Evolutionary conservation across 2,329 filamentous ascomycete species (phyloP), one percentile per base, ranked within the genome.

Genomic region (Neofusicoccum ribis): DNA sequence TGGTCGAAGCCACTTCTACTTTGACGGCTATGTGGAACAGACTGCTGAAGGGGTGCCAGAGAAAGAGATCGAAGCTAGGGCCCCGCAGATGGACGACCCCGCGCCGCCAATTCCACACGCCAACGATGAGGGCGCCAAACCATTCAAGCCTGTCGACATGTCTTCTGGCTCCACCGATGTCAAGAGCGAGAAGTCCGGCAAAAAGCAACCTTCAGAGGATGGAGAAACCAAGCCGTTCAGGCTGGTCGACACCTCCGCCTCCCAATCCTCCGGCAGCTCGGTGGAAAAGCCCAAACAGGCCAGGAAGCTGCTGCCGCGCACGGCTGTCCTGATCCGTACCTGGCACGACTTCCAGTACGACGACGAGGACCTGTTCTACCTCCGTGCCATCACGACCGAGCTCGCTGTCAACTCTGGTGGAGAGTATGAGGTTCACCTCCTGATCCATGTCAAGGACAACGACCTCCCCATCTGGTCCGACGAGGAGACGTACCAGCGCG

Each of bases 371-470:
- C 83, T 94, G 56, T 87, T 93, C 76, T 92, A 92, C 72, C 85
- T 97, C 70, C 90, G 92, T 15, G 89, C 93, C 37, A 81, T 97
- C 71, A 87, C 96, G 47, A 87, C 89, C 3, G 92, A 97, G 77
- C 82, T 96, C 9, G 87, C 89, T 7, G 80, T 97, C 56, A 83
- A 87, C 64, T 93, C 91, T 0, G 91, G 92, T 37, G 91, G 90
- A 52, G 91, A 96, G 74, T 96, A 95, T 71, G 85, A 86, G 4
- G 84, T 96, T 3, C 91, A 95, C 76, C 92, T 97, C 73, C 82
- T 96, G 41, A 85, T 96, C 44, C 92, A 96, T 70, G 91, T 96
- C 69, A 92, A 91, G 71, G 90, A 96, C 75, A 85, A 90, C 70
- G 87, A 91, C 71, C 80, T 89, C 47, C 91, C 90, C 50, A 92